Base-by-base conservation (phyloP, 148 eudicot genomes). In the Vaccinium macrocarpon region DNA sequence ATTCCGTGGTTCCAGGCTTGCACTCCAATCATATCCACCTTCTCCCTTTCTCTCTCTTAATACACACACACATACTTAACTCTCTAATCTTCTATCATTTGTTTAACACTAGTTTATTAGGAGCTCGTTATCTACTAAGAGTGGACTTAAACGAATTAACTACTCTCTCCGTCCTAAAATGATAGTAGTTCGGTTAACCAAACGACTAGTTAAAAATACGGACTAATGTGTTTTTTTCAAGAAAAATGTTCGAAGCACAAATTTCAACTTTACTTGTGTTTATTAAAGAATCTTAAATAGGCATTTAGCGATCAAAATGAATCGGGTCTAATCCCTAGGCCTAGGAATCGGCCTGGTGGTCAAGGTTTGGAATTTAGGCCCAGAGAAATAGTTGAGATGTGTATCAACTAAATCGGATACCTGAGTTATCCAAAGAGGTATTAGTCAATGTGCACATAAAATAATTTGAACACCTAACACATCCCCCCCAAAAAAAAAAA, bases 1-100 rank as follows among this genome's bases (percentile, higher is more conserved):
- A 68, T 68, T 68, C 38, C 73, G 73, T 68, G 73, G 73, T 68
- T 68, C 73, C 73, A 68, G 73, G 38, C 73, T 68, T 68, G 73
- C 73, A 68, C 73, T 1, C 73, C 73, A 68, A 68, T 68, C 73
- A 68, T 68, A 25, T 66, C 35, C 71, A 23, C 27, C 71, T 64
- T 27, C 72, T 25, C 35, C 32, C 72, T 66, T 2, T 68, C 73
- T 68, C 38, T 68, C 16, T 68, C 73, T 27, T 3, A 25, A 27
- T 12, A 25, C 9, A 62, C 70, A 62, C 27, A 62, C 23, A 32
- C 35, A 32, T 32, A 32, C 35, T 32, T 32, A 49, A 49, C 51
- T 49, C 6, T 5, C 51, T 49, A 19, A 59, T 19, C 23, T 8
- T 2, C 1, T n/a, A 59, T 59, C 64, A 62, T 62, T 11, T 62